Percentiles rank a stretch among this genome's conserved stretches.
Evolutionary conservation across 176 grass and related monocot genomes (phyloP).

Genomic region (Raddia guianensis): DNA sequence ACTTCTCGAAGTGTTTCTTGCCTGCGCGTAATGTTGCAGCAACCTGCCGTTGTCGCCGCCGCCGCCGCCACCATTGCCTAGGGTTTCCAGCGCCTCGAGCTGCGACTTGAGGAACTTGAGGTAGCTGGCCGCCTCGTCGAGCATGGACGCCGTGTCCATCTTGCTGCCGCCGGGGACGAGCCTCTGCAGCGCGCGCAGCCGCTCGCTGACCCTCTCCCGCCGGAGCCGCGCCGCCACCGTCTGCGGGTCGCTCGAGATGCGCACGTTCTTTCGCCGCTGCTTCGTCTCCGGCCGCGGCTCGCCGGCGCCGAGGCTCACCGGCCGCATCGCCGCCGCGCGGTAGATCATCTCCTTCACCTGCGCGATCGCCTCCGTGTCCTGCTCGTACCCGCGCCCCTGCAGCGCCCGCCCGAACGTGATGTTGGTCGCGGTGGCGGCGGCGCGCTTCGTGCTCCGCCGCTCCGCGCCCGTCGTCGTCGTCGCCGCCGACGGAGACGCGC

Average conservation of each 20-base stretch:
- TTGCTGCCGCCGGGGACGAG: constrained; percentile 78
- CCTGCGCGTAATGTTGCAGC: constrained; percentile 18
- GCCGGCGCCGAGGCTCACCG: constrained; percentile 45
- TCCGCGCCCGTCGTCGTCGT: not conserved
- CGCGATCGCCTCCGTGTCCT: constrained; percentile 41
- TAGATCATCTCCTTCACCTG: constrained; percentile 83
- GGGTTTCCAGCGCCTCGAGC: constrained; percentile 52
- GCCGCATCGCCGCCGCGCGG: constrained; percentile 81
- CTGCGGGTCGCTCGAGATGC: constrained; percentile 75
- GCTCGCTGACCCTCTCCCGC: constrained; percentile 54
- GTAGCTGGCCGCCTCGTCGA: constrained; percentile 86
- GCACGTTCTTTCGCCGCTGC: constrained; percentile 62
- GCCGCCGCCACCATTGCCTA: not conserved
- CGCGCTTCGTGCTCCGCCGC: constrained; percentile 15
- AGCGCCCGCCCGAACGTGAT: constrained; percentile 26
- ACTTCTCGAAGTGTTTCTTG: not conserved
- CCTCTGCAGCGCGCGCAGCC: constrained; percentile 53
- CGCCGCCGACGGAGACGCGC: not conserved
- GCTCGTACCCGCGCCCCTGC: constrained; percentile 21
- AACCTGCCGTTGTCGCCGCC: not conserved
- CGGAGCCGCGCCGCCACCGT: constrained; percentile 63
- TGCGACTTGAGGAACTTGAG: constrained; percentile 89
- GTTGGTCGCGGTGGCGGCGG: constrained; percentile 22
- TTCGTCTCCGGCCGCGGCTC: constrained; percentile 4
- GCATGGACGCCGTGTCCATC: constrained; percentile 93